Evolutionary conservation across 441 rosid genomes (phyloP), one percentile per base, ranked within the genome.

Genomic region (Lepidium campestre): DNA sequence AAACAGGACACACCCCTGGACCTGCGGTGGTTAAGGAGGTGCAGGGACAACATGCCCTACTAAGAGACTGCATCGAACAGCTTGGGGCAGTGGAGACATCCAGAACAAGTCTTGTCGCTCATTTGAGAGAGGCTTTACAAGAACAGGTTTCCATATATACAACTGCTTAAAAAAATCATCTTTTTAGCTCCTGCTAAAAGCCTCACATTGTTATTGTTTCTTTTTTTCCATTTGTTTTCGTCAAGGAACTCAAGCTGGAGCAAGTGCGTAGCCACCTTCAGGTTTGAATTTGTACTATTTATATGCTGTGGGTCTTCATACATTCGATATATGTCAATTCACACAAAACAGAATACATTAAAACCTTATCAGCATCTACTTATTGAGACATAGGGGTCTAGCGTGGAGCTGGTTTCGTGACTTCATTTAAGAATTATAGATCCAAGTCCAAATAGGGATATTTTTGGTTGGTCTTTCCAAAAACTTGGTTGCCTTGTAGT

Each of bases 231-330:
- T 60, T 27, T 34, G 44, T 48, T 19, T 63, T n/a, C 49, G 41
- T 52, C 57, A 80, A 94, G 99, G 99, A 94, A 77, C 54, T 78
- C 73, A 91, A 85, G 82, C 85, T 94, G 80, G 86, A 85, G 70
- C 83, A 80, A 75, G 74, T 91, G 52, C 87, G 86, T 17, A 78
- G 57, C 78, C 90, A 86, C 57, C 93, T 91, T 76, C 91, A 91
- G 98, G 98, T 91, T 72, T 70, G 79, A 55, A 4, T 31, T 32
- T 36, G n/a, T 60, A 58, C 44, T n/a, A 17, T 31, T 10, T 40
- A 47, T 19, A 7, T 56, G 60, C 46, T 49, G 7, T 32, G 14
- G 8, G 29, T 42, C 11, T 62, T 25, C 56, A 65, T 22, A 23
- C 34, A 32, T 32, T 45, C 6, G 19, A 13, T 15, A 32, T 29